A percentile compares a stretch with the other conserved stretches of the same genome.
These are phyloP conservation scores for Globisporangium paroecandrum DNA, from an alignment of 352 stramenopile species.

Conservation along the genomic window DNA sequence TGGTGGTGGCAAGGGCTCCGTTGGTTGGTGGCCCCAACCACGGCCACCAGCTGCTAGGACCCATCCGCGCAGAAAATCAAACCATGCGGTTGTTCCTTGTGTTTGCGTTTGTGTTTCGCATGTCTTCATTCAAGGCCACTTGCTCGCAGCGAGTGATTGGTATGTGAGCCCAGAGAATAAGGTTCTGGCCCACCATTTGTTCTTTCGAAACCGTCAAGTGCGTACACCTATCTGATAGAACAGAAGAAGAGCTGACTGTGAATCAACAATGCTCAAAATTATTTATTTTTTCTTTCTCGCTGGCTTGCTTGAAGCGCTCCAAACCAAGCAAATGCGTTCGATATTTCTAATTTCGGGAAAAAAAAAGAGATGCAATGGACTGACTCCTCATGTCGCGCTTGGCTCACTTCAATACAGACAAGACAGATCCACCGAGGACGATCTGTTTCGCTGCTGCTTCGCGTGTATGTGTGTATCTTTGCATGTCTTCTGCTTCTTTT, in stretches of 20 bases:
- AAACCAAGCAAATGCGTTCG: not conserved
- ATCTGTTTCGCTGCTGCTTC: not conserved
- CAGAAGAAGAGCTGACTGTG: not conserved
- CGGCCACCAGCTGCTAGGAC: not conserved
- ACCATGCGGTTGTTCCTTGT: too few species aligned
- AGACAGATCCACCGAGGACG: not conserved
- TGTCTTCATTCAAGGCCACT: not conserved
- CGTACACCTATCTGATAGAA: not conserved
- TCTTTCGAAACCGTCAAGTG: not conserved
- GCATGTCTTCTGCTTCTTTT: not conserved
- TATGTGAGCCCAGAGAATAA: not conserved
- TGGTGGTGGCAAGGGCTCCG: too few species aligned
- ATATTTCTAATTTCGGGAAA: slow-evolving; percentile 9
- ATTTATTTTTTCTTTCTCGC: not conserved
- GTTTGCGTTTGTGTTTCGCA: not conserved
- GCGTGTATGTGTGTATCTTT: not conserved
- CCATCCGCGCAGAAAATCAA: not conserved
- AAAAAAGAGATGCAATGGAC: slow-evolving; percentile 14
- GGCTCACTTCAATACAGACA: slow-evolving; percentile 11
- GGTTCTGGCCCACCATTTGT: not conserved
- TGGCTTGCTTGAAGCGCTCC: not conserved
- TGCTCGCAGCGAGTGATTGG: not conserved
- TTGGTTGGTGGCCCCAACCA: too few species aligned
- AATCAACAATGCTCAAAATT: not conserved
- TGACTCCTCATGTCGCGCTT: slow-evolving; percentile 10